Evolutionary conservation across 768 basidiomycete species (phyloP).

Genomic region (Mycena maculata): DNA sequence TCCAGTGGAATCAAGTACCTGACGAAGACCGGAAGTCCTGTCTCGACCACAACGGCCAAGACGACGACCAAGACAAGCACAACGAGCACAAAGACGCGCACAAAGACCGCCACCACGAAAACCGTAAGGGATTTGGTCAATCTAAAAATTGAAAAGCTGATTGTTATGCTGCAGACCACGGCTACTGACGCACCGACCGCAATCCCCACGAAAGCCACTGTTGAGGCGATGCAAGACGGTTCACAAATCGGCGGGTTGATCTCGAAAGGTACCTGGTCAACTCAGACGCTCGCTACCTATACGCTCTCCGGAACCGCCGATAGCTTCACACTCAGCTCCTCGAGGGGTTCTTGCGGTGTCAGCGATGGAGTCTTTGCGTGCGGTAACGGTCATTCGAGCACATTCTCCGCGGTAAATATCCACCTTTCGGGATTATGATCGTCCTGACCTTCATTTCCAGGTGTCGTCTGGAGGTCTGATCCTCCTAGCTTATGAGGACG

Average conservation of each 20-base stretch:
- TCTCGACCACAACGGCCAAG: constrained; percentile 36
- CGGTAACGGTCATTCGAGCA: constrained; percentile 50
- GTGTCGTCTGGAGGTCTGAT: constrained; percentile 59
- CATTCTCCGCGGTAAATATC: constrained; percentile 52
- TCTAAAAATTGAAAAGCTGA: background rate
- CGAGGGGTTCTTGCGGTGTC: constrained; percentile 57
- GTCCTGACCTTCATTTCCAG: constrained; percentile 41
- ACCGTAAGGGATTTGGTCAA: too few species aligned
- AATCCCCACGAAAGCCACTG: constrained; percentile 49
- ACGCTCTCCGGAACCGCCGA: constrained; percentile 48
- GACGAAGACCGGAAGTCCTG: constrained; percentile 58
- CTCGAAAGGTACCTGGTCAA: constrained; percentile 57
- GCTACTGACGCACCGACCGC: constrained; percentile 32
- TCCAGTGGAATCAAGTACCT: constrained; percentile 71
- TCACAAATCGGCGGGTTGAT: constrained; percentile 52
- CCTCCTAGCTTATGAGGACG: constrained; percentile 62
- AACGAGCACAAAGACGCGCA: background rate
- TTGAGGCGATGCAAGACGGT: constrained; percentile 55
- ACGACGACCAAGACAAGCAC: constrained; percentile 19
- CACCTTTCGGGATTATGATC: background rate
- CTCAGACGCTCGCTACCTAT: constrained; percentile 57
- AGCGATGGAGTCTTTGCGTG: constrained; percentile 49
- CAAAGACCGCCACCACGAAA: background rate
- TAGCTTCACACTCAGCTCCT: constrained; percentile 55
- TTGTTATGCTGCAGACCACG: constrained; percentile 6